Evolutionary conservation across 306 rosid genomes (phyloP).

Genomic region (Astragalus glycyphyllos): DNA sequence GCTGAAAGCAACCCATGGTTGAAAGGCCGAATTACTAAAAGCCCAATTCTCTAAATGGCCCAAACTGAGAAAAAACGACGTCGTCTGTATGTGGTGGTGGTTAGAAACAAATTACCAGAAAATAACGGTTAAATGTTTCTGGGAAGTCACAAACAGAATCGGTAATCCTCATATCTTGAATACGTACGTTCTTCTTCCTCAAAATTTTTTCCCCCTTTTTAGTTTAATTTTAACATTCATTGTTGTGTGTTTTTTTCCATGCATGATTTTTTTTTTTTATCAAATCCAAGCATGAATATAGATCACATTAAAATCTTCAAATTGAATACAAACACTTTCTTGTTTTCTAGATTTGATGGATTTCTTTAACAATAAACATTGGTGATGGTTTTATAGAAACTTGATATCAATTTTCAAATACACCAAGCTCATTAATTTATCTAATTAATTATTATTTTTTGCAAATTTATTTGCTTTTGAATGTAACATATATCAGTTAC

Average conservation of each 20-base stretch:
- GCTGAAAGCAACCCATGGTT: too few relatives aligned
- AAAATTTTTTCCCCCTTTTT: not conserved
- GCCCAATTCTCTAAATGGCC: not conserved
- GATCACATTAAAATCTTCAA: not conserved
- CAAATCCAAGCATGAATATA: slow-evolving; percentile 11
- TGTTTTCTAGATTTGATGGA: not conserved
- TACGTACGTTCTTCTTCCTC: not conserved
- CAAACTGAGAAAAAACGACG: not conserved
- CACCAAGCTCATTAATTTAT: too few relatives aligned
- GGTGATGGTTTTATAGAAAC: too few relatives aligned
- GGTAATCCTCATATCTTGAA: not conserved
- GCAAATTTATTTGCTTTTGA: too few relatives aligned
- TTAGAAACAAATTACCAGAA: slow-evolving; percentile 14
- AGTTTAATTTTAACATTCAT: not conserved
- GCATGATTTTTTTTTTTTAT: too few relatives aligned
- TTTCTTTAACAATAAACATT: not conserved
- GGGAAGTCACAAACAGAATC: not conserved
- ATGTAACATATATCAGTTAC: too few relatives aligned
- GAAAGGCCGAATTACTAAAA: not conserved
- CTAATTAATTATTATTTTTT: too few relatives aligned
- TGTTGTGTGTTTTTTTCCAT: not conserved
- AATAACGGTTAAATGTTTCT: slow-evolving; percentile 18
- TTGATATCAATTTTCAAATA: too few relatives aligned
- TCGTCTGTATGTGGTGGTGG: not conserved
- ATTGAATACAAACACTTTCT: not conserved